phyloP scores from a whole-genome alignment of 768 basidiomycete species.

The Suillus subluteus region DNA sequence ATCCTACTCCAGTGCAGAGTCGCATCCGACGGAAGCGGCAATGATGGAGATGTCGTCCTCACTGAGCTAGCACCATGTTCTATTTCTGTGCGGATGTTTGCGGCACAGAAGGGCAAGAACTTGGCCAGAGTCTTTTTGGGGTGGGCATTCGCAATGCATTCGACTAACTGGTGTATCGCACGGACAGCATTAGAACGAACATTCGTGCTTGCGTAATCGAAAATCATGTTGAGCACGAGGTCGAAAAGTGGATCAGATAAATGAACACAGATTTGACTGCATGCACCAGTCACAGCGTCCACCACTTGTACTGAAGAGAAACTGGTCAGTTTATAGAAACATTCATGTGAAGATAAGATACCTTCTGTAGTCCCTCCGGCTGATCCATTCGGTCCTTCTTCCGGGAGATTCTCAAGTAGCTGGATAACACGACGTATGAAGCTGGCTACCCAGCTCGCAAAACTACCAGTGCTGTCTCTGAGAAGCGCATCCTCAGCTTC shows the following conservation, averaged over 20 bases:
- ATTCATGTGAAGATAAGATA: constrained; percentile 25
- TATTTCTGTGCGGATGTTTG: constrained; percentile 74
- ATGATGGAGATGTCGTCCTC: constrained; percentile 70
- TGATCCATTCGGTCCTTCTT: constrained; percentile 69
- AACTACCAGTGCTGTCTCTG: constrained; percentile 70
- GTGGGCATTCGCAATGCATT: constrained; percentile 82
- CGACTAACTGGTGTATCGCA: constrained; percentile 84
- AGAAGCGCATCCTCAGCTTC: constrained; percentile 75
- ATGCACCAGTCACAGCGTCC: constrained; percentile 75
- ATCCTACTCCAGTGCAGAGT: constrained; percentile 85
- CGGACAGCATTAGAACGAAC: constrained; percentile 86
- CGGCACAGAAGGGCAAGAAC: constrained; percentile 74
- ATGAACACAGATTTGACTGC: constrained; percentile 62
- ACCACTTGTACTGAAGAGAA: constrained; percentile 64
- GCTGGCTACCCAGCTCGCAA: constrained; percentile 83
- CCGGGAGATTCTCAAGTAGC: constrained; percentile 83
- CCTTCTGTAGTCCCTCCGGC: constrained; percentile 71
- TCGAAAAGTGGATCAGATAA: constrained; percentile 77
- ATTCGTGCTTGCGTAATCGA: constrained; percentile 79
- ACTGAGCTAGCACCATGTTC: constrained; percentile 83
- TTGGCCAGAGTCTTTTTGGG: constrained; percentile 76
- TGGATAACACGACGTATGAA: constrained; percentile 81
- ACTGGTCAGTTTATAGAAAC: constrained; percentile 2
- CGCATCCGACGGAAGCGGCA: constrained; percentile 76
- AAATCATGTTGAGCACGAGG: constrained; percentile 81